Evolutionary conservation across 2,329 filamentous ascomycete species (phyloP).

Genomic region (Lomentospora prolificans): DNA sequence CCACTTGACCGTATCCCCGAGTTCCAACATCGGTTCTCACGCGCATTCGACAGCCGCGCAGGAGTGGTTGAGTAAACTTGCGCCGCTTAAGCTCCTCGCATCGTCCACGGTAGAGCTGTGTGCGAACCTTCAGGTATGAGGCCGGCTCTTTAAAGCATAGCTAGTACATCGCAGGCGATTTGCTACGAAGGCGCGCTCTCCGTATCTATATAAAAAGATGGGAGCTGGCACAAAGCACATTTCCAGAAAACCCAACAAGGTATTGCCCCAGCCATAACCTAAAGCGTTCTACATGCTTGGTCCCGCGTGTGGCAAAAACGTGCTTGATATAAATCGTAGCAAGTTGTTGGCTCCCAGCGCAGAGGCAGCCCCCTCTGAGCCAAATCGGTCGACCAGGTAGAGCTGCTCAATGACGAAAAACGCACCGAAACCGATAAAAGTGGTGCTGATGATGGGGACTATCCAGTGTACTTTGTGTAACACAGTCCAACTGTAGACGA

Average conservation of each 20-base stretch:
- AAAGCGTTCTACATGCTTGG: constrained; percentile 31
- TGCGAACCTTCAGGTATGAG: no score
- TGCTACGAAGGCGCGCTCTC: no score
- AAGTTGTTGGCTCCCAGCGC: constrained; percentile 54
- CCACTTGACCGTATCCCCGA: no score
- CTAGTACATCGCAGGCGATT: no score
- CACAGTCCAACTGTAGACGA: constrained; percentile 50
- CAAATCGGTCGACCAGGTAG: constrained; percentile 53
- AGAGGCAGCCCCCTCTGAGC: constrained; percentile 32
- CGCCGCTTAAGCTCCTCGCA: no score
- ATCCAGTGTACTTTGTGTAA: constrained; percentile 47
- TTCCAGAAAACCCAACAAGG: constrained; percentile 34
- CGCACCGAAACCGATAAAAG: constrained; percentile 35
- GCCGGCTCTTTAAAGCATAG: no score
- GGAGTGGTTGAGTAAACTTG: no score
- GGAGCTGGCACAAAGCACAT: constrained; percentile 33
- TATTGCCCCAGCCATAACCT: constrained; percentile 41
- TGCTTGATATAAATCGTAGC: constrained; percentile 50
- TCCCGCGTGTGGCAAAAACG: constrained; percentile 52
- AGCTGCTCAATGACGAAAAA: constrained; percentile 43
- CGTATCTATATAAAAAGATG: constrained; percentile 33
- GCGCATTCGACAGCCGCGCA: no score
- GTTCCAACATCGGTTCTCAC: no score
- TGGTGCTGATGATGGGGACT: constrained; percentile 40
- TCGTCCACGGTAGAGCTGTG: no score